Percentiles rank a stretch among this genome's conserved stretches.
phyloP scores from a whole-genome alignment of 2,329 filamentous ascomycete species.

The Fusarium sp. region DNA sequence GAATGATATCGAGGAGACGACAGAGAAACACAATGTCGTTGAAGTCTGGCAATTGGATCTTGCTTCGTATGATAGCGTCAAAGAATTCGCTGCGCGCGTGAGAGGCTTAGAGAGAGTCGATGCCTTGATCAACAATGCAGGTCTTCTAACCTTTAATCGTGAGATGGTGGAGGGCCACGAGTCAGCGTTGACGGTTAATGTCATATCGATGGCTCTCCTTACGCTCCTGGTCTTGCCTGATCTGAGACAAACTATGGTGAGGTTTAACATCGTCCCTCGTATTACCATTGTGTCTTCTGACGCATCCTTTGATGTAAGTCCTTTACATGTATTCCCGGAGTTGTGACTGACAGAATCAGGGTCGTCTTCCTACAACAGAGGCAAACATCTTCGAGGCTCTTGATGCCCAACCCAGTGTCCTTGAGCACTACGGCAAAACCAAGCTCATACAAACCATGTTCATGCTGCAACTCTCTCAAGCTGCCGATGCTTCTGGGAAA shows the following conservation, averaged over 20 bases:
- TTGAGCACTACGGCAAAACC: conserved; percentile 46
- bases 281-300: conserved; percentile 56
- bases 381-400: conserved; percentile 51
- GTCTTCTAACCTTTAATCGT: conserved; percentile 29
- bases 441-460: conserved; percentile 50
- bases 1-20: conserved; percentile 50
- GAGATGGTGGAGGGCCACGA: conserved; percentile 55
- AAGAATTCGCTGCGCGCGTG: conserved; percentile 51
- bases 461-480: conserved; percentile 50
- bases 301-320: conserved; percentile 33
- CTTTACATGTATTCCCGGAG: accelerated
- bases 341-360: conserved; percentile 17
- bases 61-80: conserved; percentile 50
- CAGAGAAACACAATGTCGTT: conserved; percentile 40
- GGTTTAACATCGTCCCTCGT: conserved; percentile 50
- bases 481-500: conserved; percentile 46
- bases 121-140: conserved; percentile 57
- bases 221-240: conserved; percentile 56
- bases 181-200: conserved; percentile 58
- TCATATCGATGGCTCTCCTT: conserved; percentile 59
- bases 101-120: conserved; percentile 55
- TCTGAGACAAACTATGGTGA: conserved; percentile 52
- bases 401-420: conserved; percentile 35
- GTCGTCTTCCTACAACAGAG: conserved; percentile 51
- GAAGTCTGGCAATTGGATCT: conserved; percentile 61